A percentile compares a stretch with the other conserved stretches of the same genome.
Conservation (phyloP, 1,284 basidiomycete genomes). For the Hymenochaete sp. region DNA sequence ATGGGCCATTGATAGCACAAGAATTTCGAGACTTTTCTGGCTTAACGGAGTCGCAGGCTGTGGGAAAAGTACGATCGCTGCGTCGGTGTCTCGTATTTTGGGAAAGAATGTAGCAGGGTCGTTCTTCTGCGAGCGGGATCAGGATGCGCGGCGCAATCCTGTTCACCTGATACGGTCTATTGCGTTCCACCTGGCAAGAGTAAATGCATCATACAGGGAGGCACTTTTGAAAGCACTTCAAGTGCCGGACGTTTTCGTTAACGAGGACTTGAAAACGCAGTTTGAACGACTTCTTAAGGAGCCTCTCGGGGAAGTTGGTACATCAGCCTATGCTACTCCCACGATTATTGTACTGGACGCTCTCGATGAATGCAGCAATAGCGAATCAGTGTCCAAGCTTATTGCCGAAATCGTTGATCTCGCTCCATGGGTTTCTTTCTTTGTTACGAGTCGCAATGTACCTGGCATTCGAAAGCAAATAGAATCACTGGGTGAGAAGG, state of each 20-base stretch:
- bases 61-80: slow-evolving; percentile 23
- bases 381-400: not conserved
- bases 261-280: not conserved
- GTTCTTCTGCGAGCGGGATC: slow-evolving; percentile 19
- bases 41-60: slow-evolving; percentile 27
- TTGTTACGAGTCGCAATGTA: slow-evolving; percentile 8
- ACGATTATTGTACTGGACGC: slow-evolving; percentile 1
- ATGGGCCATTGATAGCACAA: no score
- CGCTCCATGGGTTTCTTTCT: slow-evolving; percentile 1
- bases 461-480: slow-evolving; percentile 2
- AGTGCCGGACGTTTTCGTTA: slow-evolving; percentile 3
- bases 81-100: slow-evolving; percentile 7
- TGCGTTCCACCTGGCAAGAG: not conserved
- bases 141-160: not conserved
- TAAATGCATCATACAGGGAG: not conserved
- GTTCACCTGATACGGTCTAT: not conserved
- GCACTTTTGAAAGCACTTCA: no score
- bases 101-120: slow-evolving; percentile 4
- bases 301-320: not conserved
- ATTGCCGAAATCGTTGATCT: not conserved
- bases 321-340: no score
- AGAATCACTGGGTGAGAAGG: no score
- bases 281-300: slow-evolving; percentile 2
- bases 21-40: no score
- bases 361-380: not conserved